Conservation (phyloP, 1,284 basidiomycete genomes). For the Irpex lacteus region DNA sequence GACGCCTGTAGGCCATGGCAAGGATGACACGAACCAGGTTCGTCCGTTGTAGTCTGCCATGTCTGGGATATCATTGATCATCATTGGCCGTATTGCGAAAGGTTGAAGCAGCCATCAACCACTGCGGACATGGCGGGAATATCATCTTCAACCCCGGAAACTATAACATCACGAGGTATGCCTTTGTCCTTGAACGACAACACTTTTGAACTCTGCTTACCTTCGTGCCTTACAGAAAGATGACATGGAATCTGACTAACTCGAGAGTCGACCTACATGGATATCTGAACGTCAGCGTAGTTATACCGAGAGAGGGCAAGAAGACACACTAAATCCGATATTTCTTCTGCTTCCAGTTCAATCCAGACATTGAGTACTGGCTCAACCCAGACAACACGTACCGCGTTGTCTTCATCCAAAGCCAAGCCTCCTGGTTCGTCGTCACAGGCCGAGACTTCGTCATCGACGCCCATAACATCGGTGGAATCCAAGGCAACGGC, state of each 20-base stretch:
- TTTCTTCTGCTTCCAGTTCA: slow-evolving; percentile 44
- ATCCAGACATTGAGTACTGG: slow-evolving; percentile 61
- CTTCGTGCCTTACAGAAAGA: slow-evolving; percentile 38
- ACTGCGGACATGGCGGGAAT: slow-evolving; percentile 51
- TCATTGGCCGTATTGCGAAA: slow-evolving; percentile 16
- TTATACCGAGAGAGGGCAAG: not conserved
- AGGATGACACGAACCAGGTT: slow-evolving; percentile 43
- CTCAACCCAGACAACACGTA: slow-evolving; percentile 54
- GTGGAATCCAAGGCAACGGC: slow-evolving; percentile 67
- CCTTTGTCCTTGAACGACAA: slow-evolving; percentile 15
- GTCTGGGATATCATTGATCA: too few relatives aligned
- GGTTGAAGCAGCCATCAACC: slow-evolving; percentile 49
- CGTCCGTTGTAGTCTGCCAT: not conserved
- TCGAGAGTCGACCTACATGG: slow-evolving; percentile 54
- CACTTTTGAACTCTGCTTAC: not conserved
- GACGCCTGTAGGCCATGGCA: slow-evolving; percentile 37
- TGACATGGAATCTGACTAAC: slow-evolving; percentile 57
- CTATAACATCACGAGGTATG: slow-evolving; percentile 51
- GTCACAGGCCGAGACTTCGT: slow-evolving; percentile 57
- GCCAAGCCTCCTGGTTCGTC: slow-evolving; percentile 67
- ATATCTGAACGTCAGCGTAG: slow-evolving; percentile 43
- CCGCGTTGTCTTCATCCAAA: slow-evolving; percentile 62
- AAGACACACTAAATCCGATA: not conserved
- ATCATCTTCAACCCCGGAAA: slow-evolving; percentile 42
- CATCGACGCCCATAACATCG: slow-evolving; percentile 56